A percentile compares a stretch with the other conserved stretches of the same genome.
These are phyloP conservation scores for Penicillium sp. DNA, from an alignment of 2,329 filamentous ascomycete species.

Conservation along the genomic window DNA sequence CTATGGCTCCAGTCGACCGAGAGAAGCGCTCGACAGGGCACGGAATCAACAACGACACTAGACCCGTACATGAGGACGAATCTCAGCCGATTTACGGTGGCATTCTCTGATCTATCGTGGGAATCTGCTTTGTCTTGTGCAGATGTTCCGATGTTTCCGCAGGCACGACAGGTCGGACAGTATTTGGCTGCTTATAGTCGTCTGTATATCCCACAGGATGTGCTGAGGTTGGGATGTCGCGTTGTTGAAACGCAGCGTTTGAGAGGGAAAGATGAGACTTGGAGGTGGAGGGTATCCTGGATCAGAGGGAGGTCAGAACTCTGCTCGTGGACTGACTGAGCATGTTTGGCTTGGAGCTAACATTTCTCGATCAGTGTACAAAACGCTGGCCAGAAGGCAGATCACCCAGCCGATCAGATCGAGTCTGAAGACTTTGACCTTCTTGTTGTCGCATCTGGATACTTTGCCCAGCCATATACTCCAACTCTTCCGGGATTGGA, in stretches of 20 bases:
- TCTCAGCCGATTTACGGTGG: slow-evolving; percentile 74
- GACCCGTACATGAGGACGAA: slow-evolving; percentile 66
- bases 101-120: slow-evolving; percentile 69
- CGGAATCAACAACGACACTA: slow-evolving; percentile 41
- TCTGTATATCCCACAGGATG: slow-evolving; percentile 56
- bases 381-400: neutral
- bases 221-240: slow-evolving; percentile 55
- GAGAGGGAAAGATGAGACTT: slow-evolving; percentile 23
- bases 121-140: slow-evolving; percentile 46
- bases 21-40: neutral
- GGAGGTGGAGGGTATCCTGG: slow-evolving; percentile 48
- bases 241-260: slow-evolving; percentile 38
- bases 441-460: slow-evolving; percentile 73
- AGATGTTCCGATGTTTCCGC: slow-evolving; percentile 67
- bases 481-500: slow-evolving; percentile 49
- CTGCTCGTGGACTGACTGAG: neutral
- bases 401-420: slow-evolving; percentile 8
- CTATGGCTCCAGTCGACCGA: slow-evolving; percentile 65
- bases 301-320: slow-evolving; percentile 22
- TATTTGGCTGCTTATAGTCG: slow-evolving; percentile 70
- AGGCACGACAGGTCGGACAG: slow-evolving; percentile 73
- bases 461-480: slow-evolving; percentile 67
- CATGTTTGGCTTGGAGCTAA: neutral
- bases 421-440: slow-evolving; percentile 62
- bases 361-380: neutral